Evolutionary conservation across 1,284 basidiomycete genomes (phyloP).

Genomic region (Trichosporon ovoides): DNA sequence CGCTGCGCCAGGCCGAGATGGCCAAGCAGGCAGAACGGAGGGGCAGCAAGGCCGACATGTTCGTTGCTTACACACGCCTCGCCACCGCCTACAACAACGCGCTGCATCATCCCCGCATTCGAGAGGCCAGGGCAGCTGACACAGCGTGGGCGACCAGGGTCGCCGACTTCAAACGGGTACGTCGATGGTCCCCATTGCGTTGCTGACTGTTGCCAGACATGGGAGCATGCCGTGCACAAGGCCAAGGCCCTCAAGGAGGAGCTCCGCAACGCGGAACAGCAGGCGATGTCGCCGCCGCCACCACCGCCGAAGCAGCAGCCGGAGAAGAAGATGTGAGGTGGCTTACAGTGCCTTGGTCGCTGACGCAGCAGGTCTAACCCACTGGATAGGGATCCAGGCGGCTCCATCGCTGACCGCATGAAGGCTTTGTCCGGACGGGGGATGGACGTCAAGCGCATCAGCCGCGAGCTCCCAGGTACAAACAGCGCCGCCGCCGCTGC

Average conservation of each 20-base stretch:
- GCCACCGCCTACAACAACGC: conserved; percentile 28
- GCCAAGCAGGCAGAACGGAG: conserved; percentile 38
- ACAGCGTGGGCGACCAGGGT: conserved; percentile 29
- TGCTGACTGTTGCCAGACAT: conserved; percentile 24
- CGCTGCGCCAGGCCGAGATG: conserved; percentile 35
- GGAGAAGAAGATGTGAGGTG: not conserved
- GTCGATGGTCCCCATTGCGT: conserved; percentile 11
- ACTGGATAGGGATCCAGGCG: conserved; percentile 24
- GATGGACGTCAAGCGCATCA: conserved; percentile 42
- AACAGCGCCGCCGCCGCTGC: not conserved
- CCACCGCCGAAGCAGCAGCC: conserved; percentile 11
- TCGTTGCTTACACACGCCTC: conserved; percentile 38
- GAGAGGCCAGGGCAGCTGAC: conserved; percentile 29
- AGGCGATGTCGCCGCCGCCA: conserved; percentile 8
- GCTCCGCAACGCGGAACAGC: conserved; percentile 17
- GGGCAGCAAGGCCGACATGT: conserved; percentile 36
- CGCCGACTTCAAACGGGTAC: conserved; percentile 40
- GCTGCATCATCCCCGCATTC: conserved; percentile 29
- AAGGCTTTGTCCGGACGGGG: conserved; percentile 44
- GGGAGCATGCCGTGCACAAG: conserved; percentile 33
- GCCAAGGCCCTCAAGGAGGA: conserved; percentile 38
- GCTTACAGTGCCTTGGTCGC: not conserved
- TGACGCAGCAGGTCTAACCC: not conserved
- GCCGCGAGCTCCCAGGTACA: conserved; percentile 25
- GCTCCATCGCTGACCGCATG: conserved; percentile 49